These are phyloP conservation scores for Citrullus mucosospermus DNA, from an alignment of 306 rosid species.

Conservation along the genomic window DNA sequence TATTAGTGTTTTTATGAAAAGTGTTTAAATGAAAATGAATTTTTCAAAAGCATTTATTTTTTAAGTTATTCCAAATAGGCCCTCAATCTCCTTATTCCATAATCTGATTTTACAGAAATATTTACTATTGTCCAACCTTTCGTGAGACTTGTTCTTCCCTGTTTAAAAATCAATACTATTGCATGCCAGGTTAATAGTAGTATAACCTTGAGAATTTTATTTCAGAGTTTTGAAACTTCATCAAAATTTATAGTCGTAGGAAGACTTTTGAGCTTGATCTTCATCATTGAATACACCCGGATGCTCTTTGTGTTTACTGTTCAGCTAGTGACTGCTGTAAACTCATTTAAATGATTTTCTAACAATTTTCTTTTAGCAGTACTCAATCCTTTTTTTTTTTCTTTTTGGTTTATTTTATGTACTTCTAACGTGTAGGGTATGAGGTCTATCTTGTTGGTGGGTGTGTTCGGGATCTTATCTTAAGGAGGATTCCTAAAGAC, in stretches of 20 bases:
- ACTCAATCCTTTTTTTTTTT: neutral
- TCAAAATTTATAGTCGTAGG: neutral
- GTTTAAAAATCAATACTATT: neutral
- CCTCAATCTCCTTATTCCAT: neutral
- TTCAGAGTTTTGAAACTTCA: neutral
- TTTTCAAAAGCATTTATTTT: no score
- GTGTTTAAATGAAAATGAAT: no score
- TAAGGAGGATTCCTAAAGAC: constrained; percentile 29
- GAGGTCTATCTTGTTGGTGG: constrained; percentile 38
- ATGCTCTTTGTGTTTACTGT: neutral
- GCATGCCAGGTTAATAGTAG: neutral
- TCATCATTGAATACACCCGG: neutral
- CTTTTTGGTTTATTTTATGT: neutral
- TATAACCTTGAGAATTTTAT: neutral
- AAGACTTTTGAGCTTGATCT: neutral
- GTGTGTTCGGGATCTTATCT: constrained; percentile 38
- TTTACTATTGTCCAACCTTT: neutral
- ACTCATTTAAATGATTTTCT: neutral
- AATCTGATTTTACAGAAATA: neutral
- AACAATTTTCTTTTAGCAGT: neutral
- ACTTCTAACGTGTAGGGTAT: constrained; percentile 14
- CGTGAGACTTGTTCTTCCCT: neutral
- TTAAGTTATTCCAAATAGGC: no score
- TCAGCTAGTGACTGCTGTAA: neutral
- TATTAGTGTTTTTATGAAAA: no score